phyloP scores from a whole-genome alignment of 2,329 filamentous ascomycete genomes.

The Mycogone perniciosa region DNA sequence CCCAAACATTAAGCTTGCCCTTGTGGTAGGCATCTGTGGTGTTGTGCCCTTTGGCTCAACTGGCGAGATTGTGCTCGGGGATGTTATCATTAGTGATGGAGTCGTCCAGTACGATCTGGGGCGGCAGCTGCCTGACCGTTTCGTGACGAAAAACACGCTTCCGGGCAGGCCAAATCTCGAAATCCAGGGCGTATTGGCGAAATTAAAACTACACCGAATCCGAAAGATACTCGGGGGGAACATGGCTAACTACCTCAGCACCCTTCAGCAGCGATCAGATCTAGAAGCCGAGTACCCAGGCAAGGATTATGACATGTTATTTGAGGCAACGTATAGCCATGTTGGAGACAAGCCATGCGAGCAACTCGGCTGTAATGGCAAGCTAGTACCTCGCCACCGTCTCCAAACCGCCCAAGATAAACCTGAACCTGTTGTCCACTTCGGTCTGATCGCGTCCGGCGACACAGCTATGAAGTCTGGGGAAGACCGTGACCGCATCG shows the following conservation, averaged over 20 bases:
- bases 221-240: too few relatives aligned
- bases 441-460: constrained; percentile 15
- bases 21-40: constrained; percentile 31
- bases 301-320: neutral
- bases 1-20: constrained; percentile 20
- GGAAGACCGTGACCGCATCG: constrained; percentile 26
- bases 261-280: too few relatives aligned
- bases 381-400: too few relatives aligned
- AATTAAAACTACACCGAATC: too few relatives aligned
- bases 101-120: constrained; percentile 19
- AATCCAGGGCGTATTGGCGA: too few relatives aligned
- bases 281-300: neutral
- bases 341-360: neutral
- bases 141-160: too few relatives aligned
- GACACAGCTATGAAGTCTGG: constrained; percentile 34
- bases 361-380: neutral
- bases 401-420: too few relatives aligned
- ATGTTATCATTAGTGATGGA: constrained; percentile 19
- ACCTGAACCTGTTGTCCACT: neutral
- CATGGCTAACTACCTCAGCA: too few relatives aligned
- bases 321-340: neutral
- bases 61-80: constrained; percentile 18
- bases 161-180: too few relatives aligned
- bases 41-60: constrained; percentile 12
- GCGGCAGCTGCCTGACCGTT: constrained; percentile 2